phyloP scores from a whole-genome alignment of 148 eudicot species.

The Vaccinium darrowii region DNA sequence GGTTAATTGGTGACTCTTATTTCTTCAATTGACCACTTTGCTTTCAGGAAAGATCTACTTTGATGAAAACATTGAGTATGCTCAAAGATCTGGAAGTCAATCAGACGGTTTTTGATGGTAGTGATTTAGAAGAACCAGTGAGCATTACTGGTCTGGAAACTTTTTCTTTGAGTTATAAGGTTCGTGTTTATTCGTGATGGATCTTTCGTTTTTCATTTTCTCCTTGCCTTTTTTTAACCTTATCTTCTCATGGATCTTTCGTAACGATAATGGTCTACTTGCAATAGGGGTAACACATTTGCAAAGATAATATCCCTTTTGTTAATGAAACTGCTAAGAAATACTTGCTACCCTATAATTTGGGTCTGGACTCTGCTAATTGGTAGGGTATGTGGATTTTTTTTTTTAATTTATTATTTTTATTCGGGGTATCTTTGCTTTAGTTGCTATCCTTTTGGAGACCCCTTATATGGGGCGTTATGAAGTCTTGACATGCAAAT shows the following conservation, averaged over 20 bases:
- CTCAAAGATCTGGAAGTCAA: slow-evolving; percentile 86
- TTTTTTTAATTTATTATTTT: neutral
- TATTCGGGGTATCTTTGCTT: neutral
- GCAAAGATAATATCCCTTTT: neutral
- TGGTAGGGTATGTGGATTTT: neutral
- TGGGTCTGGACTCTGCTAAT: neutral
- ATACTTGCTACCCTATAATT: neutral
- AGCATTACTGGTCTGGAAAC: slow-evolving; percentile 93
- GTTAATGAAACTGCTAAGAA: neutral
- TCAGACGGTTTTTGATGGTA: slow-evolving; percentile 42
- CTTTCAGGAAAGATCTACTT: slow-evolving; percentile 78
- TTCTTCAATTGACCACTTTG: slow-evolving; percentile 13
- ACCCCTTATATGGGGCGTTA: slow-evolving; percentile 3
- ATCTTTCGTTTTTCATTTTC: neutral
- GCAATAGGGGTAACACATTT: neutral
- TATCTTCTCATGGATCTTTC: neutral
- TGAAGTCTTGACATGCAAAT: neutral
- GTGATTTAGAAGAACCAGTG: slow-evolving; percentile 71
- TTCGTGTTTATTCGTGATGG: slow-evolving; percentile 18
- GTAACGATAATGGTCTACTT: neutral
- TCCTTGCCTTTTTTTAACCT: neutral
- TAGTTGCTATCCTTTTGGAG: neutral
- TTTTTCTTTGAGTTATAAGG: slow-evolving; percentile 90
- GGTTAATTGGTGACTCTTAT: slow-evolving; percentile 4
- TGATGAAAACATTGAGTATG: slow-evolving; percentile 66